Evolutionary conservation across 495 filamentous ascomycete species (phyloP), one percentile per base, ranked within the genome.

Genomic region (Usnea hakonensis): DNA sequence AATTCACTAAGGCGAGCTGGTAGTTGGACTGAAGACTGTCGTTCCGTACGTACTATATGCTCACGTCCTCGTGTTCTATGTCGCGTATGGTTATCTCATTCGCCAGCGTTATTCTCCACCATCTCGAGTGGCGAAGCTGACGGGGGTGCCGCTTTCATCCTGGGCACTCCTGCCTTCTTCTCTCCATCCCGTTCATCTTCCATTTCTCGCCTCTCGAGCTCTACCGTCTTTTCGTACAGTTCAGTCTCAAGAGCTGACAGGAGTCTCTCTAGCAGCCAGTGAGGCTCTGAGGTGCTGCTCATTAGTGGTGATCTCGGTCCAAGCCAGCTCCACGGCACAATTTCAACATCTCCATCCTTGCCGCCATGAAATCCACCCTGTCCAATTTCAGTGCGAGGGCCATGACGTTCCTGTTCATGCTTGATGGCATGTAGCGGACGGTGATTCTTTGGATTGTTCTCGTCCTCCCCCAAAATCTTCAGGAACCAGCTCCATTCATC

Each of bases 191-290:
- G 4, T 55, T n/a, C 32, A 4, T 33, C 17, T n/a, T 36, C 32
- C n/a, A n/a, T n/a, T 5, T 55, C 30, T 55, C 53, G 32, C 36
- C 5, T n/a, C 2, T n/a, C 21, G 36, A 36, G 23, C 3, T 55
- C 11, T 36, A 33, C 5, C 53, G 23, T 33, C 40, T 41, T 35
- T 48, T 59, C 21, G 23, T 59, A 44, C 28, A 59, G 11, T 33
- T 59, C 57, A 8, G n/a, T 48, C 36, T 59, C 57, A n/a, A 59
- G 48, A n/a, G 57, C 44, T 32, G 33, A n/a, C 57, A 59, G 43
- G 8, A 59, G 32, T 32, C 38, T 59, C 35, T 48, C 57, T 3
- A 59, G 33, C n/a, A 59, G 38, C 57, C 40, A 59, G 23, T 59
- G 19, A 1, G 57, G 57, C 38, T 59, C 57, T 9, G 43, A 23